Conservation (phyloP, 1,139 yeast species). For the Scheffersomyces cryptocercus region DNA sequence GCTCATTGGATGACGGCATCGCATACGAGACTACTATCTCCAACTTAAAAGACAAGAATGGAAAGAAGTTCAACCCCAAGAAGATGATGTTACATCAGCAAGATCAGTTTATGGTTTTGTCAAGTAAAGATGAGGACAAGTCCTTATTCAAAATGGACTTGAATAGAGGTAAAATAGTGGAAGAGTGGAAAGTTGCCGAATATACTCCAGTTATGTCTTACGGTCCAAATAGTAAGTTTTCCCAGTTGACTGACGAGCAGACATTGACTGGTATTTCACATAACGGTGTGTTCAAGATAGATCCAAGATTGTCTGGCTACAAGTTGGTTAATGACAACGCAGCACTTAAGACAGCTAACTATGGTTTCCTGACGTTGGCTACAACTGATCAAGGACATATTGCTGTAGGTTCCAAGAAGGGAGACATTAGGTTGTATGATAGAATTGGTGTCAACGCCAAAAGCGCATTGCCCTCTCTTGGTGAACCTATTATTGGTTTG, state of each 20-base stretch:
- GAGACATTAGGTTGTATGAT: conserved; percentile 76
- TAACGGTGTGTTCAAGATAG: conserved; percentile 69
- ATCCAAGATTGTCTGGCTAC: conserved; percentile 65
- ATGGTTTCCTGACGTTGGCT: conserved; percentile 61
- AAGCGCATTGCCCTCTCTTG: conserved; percentile 77
- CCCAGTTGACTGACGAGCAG: conserved; percentile 71
- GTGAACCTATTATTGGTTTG: conserved; percentile 66
- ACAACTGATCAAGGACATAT: conserved; percentile 74
- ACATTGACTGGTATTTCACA: conserved; percentile 71
- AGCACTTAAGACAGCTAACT: conserved; percentile 53
- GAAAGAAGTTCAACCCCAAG: conserved; percentile 58
- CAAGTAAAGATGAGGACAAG: conserved; percentile 43
- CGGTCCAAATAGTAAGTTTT: conserved; percentile 70
- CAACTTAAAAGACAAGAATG: conserved; percentile 53
- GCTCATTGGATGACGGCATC: conserved; percentile 53
- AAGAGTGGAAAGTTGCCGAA: conserved; percentile 66
- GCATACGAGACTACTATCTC: conserved; percentile 69
- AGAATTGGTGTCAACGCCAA: conserved; percentile 73
- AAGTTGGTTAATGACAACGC: conserved; percentile 52
- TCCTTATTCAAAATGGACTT: conserved; percentile 74
- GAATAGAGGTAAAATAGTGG: conserved; percentile 75
- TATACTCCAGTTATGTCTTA: conserved; percentile 52
- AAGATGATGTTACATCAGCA: conserved; percentile 75
- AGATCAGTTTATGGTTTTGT: conserved; percentile 68
- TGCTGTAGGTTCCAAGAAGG: conserved; percentile 74